phyloP scores from a whole-genome alignment of 2,329 filamentous ascomycete species.

The Kalmusia sp. region DNA sequence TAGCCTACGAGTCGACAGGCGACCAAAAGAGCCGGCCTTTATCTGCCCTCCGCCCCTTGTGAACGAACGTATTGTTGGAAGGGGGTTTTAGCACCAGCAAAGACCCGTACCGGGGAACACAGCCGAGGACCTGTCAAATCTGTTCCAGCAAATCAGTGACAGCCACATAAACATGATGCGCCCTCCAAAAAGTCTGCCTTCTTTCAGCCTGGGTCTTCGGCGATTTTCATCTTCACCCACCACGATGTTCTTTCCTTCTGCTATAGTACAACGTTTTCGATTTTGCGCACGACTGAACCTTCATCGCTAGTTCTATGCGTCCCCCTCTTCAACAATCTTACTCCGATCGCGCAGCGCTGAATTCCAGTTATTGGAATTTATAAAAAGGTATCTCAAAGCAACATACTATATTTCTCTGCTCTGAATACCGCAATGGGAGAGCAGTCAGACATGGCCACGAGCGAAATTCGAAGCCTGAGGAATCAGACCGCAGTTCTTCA shows the following conservation, averaged over 20 bases:
- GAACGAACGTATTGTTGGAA: not conserved
- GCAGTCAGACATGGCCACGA: not conserved
- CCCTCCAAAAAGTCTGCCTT: not conserved
- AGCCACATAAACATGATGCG: not conserved
- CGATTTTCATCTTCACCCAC: too few relatives aligned
- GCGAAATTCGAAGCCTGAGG: not conserved
- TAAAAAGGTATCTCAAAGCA: too few relatives aligned
- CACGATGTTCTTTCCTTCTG: too few relatives aligned
- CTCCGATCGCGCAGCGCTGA: too few relatives aligned
- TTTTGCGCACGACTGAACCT: too few relatives aligned
- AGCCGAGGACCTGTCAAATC: not conserved
- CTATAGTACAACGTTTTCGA: too few relatives aligned
- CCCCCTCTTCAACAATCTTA: too few relatives aligned
- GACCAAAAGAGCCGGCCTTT: not conserved
- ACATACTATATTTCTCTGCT: too few relatives aligned
- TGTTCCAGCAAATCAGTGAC: not conserved
- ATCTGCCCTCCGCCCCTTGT: not conserved
- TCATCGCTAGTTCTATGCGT: too few relatives aligned
- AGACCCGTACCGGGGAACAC: too few relatives aligned
- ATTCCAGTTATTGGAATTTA: too few relatives aligned
- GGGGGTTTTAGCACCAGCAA: conserved; percentile 1
- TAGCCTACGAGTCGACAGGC: not conserved
- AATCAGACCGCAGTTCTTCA: not conserved
- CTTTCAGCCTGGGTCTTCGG: not conserved
- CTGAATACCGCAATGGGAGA: not conserved